Base-by-base conservation (phyloP, 306 rosid genomes). In the Quercus engelmannii region DNA sequence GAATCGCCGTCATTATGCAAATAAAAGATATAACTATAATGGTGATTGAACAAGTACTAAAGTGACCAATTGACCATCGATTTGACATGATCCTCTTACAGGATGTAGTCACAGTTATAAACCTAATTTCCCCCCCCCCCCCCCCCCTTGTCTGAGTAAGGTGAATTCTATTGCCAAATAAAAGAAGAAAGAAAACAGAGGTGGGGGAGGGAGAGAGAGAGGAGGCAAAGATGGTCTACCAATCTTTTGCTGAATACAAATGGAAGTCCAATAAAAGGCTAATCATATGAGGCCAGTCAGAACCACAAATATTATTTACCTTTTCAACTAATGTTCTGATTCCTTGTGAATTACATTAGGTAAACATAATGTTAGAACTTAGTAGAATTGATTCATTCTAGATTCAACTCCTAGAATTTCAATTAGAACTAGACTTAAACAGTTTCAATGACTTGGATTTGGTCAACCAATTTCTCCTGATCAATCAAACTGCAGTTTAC, bases 121-220 rank as follows among this genome's bases (percentile, higher is more conserved):
- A 41, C 46, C 46, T 41, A 41, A 41, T 7, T 38, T 0, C 0
- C 8, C 0, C 41, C 8, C 3, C 2, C 43, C 2, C 0, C 8
- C 0, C 41, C 8, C 3, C 2, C 43, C 2, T 38, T 38, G 15
- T 49, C 54, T 49, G 13, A 12, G 17, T 49, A 46, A 49, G 54
- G 17, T 30, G 31, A 5, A 64, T 19, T 14, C 20, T 26, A 8
- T 64, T 6, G 2, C 70, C 46, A 30, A 2, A 12, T 10, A 49
- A 11, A 10, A 12, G 5, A 12, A 49, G 54, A 10, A 49, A 10
- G 54, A 49, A 49, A 12, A 11, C 52, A 49, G 54, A 49, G 15
- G 54, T 12, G 17, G 17, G 3, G 2, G 52, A 46, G 46, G 2
- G 13, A 43, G 51, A 43, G 51, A 46, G 4, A 49, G 14, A 49